Base-by-base conservation (phyloP, 106 monocot genomes). In the Phalaenopsis equestris region DNA sequence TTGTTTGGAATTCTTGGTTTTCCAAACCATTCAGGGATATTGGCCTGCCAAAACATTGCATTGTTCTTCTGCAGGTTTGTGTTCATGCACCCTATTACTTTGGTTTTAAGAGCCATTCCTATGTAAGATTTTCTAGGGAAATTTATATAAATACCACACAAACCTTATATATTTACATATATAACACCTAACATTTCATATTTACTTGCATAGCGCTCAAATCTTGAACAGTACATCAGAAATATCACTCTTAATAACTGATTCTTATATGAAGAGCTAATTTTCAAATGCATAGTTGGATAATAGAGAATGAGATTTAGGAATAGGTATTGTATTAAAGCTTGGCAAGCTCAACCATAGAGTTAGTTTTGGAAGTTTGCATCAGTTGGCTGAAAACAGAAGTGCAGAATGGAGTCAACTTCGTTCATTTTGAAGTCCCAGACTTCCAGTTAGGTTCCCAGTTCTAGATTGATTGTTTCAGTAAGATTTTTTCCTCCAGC, bases 1-100 rank as follows among this genome's bases (percentile, higher is more conserved):
- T 99, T 88, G 93, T 99, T 76, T 99, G 99, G 99, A 99, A 99
- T 82, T 83, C 67, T 75, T 99, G 95, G 91, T 86, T 99, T 75
- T 93, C 93, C 17, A 99, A 91, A 78, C 91, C 95, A 80, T 99
- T 99, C 61, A 95, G 83, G 80, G 99, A 99, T 70, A 91, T 95
- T 84, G 95, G 95, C 4, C 79, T 99, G 75, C 88, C 88, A 64
- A 87, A 77, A 48, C 95, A 99, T 67, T 95, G 99, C 77, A 88
- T 93, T 47, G 84, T 90, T 86, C 93, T 99, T 85, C 80, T 99
- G 57, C 99, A 99, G 93, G 96, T 97, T 81, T 81, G 47, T 42
- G 52, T 30, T 42, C 42, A 43, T 74, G 19, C 3, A 30, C 74
- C 4, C 11, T 48, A 30, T 42, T 76, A 24, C 18, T 49, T 49